Conservation (phyloP, 208 protist species). For the Herpetomonas tarakana region DNA sequence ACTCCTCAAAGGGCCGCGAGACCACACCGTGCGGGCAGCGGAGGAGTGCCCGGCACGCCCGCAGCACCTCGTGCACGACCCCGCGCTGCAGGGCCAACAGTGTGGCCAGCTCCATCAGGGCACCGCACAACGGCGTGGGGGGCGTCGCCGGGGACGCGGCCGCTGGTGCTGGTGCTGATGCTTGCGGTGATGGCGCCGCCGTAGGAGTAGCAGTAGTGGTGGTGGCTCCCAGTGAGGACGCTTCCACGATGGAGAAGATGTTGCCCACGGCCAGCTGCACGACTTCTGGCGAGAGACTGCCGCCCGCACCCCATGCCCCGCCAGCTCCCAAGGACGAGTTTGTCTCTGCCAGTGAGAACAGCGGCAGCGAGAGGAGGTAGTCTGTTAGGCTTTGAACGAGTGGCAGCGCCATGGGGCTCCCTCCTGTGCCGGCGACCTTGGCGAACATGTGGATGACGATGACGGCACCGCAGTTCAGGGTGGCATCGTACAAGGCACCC, state of each 20-base stretch:
- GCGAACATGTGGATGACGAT: constrained; percentile 79
- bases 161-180: constrained; percentile 2
- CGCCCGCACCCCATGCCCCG: constrained; percentile 9
- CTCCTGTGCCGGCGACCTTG: constrained; percentile 18
- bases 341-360: constrained; percentile 65
- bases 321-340: constrained; percentile 2
- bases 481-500: constrained; percentile 40
- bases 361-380: constrained; percentile 61
- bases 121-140: constrained; percentile 9
- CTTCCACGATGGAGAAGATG: constrained; percentile 46
- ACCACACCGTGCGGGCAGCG: constrained; percentile 25
- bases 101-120: constrained; percentile 62
- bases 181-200: too few relatives aligned
- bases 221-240: too few relatives aligned
- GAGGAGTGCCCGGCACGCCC: constrained; percentile 57
- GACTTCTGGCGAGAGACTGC: constrained; percentile 43
- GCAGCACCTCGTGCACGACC: constrained; percentile 65
- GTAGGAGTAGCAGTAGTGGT: too few relatives aligned
- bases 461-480: constrained; percentile 77
- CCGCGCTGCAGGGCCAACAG: constrained; percentile 76
- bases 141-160: background rate
- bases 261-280: constrained; percentile 58
- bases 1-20: constrained; percentile 35
- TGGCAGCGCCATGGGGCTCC: constrained; percentile 37
- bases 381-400: constrained; percentile 66